Evolutionary conservation across 495 filamentous ascomycete genomes (phyloP).

Genomic region (Neohortaea acidophila): DNA sequence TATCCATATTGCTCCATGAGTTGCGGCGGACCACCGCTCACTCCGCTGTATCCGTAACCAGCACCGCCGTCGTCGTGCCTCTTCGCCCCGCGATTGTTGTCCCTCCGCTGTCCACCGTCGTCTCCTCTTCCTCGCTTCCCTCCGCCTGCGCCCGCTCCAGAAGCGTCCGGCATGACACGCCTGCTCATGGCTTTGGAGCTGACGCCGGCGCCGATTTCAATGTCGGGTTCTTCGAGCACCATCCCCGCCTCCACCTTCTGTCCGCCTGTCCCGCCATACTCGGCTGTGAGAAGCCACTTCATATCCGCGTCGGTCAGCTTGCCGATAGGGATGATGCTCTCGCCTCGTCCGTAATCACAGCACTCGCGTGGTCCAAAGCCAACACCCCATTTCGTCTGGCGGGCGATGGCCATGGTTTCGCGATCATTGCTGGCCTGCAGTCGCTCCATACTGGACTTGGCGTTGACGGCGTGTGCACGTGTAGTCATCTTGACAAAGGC

Average conservation of each 20-base stretch:
- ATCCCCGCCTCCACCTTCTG: constrained; percentile 64
- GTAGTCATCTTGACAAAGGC: constrained; percentile 98
- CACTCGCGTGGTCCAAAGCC: constrained; percentile 95
- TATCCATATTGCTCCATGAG: constrained; percentile 32
- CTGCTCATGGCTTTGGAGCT: constrained; percentile 59
- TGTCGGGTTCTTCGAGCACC: constrained; percentile 92
- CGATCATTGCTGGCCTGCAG: constrained; percentile 49
- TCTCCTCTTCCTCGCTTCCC: constrained; percentile 3
- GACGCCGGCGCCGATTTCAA: constrained; percentile 93
- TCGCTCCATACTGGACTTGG: constrained; percentile 84
- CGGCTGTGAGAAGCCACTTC: constrained; percentile 93
- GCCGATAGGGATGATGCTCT: constrained; percentile 84
- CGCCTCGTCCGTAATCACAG: constrained; percentile 81
- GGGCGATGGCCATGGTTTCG: constrained; percentile 65
- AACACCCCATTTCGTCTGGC: constrained; percentile 91
- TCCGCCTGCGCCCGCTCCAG: constrained; percentile 1
- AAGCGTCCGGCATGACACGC: constrained; percentile 7
- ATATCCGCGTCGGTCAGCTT: constrained; percentile 88
- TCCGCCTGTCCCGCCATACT: constrained; percentile 85
- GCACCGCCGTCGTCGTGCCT: constrained; percentile 43
- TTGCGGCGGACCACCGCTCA: constrained; percentile 17
- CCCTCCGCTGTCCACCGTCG: constrained; percentile 28
- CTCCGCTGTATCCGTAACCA: constrained; percentile 19
- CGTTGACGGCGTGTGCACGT: constrained; percentile 65
- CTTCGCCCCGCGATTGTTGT: constrained; percentile 40